A percentile compares a stretch with the other conserved stretches of the same genome.
Conservation (phyloP, 345 rosid genomes). For the Hibiscus mutabilis region DNA sequence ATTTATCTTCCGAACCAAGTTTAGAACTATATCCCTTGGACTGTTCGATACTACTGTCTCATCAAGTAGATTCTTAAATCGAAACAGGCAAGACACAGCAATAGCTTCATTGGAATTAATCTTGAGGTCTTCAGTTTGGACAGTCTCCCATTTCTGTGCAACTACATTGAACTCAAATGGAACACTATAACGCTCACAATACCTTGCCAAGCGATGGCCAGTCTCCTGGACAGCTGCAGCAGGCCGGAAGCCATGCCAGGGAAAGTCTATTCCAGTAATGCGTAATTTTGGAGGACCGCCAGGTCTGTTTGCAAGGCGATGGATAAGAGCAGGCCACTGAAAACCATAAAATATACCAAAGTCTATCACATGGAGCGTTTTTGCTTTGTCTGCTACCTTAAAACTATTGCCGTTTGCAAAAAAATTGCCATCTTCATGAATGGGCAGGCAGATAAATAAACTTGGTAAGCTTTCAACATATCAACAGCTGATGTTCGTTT, state of each 20-base stretch:
- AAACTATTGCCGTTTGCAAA: slow-evolving; percentile 31
- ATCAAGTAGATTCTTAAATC: slow-evolving; percentile 35
- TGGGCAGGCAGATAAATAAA: slow-evolving; percentile 25
- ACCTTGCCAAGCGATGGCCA: slow-evolving; percentile 38
- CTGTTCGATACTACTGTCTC: slow-evolving; percentile 34
- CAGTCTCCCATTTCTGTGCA: slow-evolving; percentile 39
- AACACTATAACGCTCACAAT: slow-evolving; percentile 34
- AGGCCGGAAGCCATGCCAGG: slow-evolving; percentile 37
- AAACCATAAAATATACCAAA: slow-evolving; percentile 48
- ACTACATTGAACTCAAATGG: slow-evolving; percentile 43
- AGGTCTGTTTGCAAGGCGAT: slow-evolving; percentile 22
- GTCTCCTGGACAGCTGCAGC: slow-evolving; percentile 32
- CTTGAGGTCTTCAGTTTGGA: slow-evolving; percentile 32
- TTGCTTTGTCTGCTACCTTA: slow-evolving; percentile 26
- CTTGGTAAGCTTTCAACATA: slow-evolving; percentile 28
- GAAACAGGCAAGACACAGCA: slow-evolving; percentile 33
- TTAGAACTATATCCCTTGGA: slow-evolving; percentile 34
- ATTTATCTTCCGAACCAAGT: slow-evolving; percentile 22
- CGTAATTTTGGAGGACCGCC: slow-evolving; percentile 43
- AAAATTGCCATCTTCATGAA: slow-evolving; percentile 25
- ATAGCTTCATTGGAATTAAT: slow-evolving; percentile 27
- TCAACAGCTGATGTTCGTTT: slow-evolving; percentile 27
- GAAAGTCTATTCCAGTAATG: slow-evolving; percentile 49
- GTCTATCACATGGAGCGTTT: slow-evolving; percentile 40
- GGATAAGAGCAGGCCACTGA: slow-evolving; percentile 49